A percentile compares a stretch with the other conserved stretches of the same genome.
These are phyloP conservation scores for Pythium graminicola DNA, from an alignment of 352 stramenopile genomes.

Conservation along the genomic window DNA sequence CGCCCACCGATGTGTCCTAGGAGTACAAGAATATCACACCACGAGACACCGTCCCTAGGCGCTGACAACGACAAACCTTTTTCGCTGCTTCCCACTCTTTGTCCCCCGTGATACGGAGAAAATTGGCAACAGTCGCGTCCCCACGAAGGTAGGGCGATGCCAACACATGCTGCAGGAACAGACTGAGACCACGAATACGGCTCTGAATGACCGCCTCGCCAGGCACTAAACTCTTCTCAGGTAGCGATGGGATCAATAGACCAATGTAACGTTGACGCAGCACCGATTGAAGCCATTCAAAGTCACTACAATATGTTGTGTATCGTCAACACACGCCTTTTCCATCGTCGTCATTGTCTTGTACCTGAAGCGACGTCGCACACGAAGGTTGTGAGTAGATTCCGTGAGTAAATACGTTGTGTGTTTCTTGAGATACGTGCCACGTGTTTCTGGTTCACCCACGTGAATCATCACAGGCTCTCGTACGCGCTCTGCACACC, in stretches of 20 bases:
- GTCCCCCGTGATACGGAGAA: constrained; percentile 40
- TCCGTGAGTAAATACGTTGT: constrained; percentile 56
- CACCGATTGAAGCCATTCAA: constrained; percentile 63
- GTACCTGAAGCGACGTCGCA: constrained; percentile 56
- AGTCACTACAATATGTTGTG: constrained; percentile 30
- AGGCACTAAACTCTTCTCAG: constrained; percentile 56
- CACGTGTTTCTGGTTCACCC: constrained; percentile 44
- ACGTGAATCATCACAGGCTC: constrained; percentile 23
- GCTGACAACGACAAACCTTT: constrained; percentile 23
- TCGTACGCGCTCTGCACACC: constrained; percentile 15
- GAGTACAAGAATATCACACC: not conserved
- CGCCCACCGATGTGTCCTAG: constrained; percentile 35
- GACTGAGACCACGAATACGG: constrained; percentile 46
- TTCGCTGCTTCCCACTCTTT: constrained; percentile 51
- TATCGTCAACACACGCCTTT: not conserved
- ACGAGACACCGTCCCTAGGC: not conserved
- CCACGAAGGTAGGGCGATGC: constrained; percentile 52
- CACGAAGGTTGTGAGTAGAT: constrained; percentile 22
- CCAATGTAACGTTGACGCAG: constrained; percentile 54
- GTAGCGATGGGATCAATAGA: constrained; percentile 56
- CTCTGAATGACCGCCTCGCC: constrained; percentile 50
- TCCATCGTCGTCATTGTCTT: too few relatives aligned
- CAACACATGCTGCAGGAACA: constrained; percentile 54
- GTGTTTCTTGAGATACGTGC: constrained; percentile 66
- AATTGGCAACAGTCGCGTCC: constrained; percentile 44